These are phyloP conservation scores for Pichia pseudocactophila DNA, from an alignment of 805 yeast genomes.

Conservation along the genomic window DNA sequence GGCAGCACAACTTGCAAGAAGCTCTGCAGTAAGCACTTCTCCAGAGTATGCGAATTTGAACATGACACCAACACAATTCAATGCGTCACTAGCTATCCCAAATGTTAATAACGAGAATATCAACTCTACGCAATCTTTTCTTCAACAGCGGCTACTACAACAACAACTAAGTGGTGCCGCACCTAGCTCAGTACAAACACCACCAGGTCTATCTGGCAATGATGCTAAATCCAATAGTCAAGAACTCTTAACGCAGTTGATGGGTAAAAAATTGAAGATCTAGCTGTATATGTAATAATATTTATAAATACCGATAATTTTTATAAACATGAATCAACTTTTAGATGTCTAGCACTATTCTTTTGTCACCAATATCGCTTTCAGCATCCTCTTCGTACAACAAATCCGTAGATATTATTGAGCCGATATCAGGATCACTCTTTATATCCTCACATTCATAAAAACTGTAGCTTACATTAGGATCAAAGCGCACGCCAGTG, in stretches of 20 bases:
- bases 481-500: slow-evolving; percentile 22
- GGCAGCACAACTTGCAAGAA: background rate
- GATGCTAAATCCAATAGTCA: slow-evolving; percentile 30
- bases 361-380: slow-evolving; percentile 4
- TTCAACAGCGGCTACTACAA: slow-evolving; percentile 9
- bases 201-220: slow-evolving; percentile 53
- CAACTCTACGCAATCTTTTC: slow-evolving; percentile 3
- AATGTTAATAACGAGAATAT: slow-evolving; percentile 19
- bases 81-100: slow-evolving; percentile 6
- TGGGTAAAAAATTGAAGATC: slow-evolving; percentile 45
- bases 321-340: background rate
- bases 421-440: background rate
- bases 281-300: slow-evolving; percentile 4
- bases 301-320: background rate
- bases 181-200: slow-evolving; percentile 46
- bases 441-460: slow-evolving; percentile 8
- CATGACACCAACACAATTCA: slow-evolving; percentile 1
- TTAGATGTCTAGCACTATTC: slow-evolving; percentile 4
- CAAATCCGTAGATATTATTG: background rate
- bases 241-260: slow-evolving; percentile 73
- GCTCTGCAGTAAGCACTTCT: background rate
- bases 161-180: slow-evolving; percentile 27
- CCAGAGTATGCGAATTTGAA: slow-evolving; percentile 1
- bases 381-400: slow-evolving; percentile 2
- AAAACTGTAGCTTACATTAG: slow-evolving; percentile 24